Evolutionary conservation across 192 early-diverging fungal species (phyloP).

Genomic region (Coemansia sp.): DNA sequence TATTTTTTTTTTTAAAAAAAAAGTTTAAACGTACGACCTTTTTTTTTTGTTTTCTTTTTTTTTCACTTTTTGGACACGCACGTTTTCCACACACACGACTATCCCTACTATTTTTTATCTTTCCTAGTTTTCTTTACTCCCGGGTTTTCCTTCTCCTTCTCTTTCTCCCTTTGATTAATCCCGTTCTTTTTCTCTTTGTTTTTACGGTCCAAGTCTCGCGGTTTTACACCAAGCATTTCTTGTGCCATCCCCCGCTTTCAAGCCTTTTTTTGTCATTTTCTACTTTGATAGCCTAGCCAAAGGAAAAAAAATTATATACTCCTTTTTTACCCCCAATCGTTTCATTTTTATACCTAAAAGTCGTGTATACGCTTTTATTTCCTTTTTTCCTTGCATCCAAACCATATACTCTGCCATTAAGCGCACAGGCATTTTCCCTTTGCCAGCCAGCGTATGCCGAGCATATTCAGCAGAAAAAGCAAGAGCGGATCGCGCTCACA

Average conservation of each 20-base stretch:
- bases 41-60: background rate
- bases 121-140: conserved; percentile 1
- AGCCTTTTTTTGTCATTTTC: background rate
- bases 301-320: background rate
- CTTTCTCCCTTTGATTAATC: background rate
- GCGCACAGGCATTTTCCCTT: background rate
- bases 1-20: background rate
- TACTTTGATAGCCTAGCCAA: background rate
- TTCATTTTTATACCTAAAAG: too few species aligned
- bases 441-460: conserved; percentile 31
- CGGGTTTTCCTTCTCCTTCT: background rate
- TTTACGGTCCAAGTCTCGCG: background rate
- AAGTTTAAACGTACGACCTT: background rate
- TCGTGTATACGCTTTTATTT: background rate
- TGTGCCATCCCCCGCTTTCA: background rate
- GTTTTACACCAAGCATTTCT: background rate
- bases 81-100: conserved; percentile 1
- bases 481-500: conserved; percentile 36
- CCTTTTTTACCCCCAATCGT: too few species aligned
- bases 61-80: background rate
- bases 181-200: background rate
- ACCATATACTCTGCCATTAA: background rate
- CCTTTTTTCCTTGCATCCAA: background rate
- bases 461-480: conserved; percentile 52
- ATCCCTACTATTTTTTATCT: background rate